Conservation (phyloP, 2,329 filamentous ascomycete species). For the Pseudomassariella vexata region DNA sequence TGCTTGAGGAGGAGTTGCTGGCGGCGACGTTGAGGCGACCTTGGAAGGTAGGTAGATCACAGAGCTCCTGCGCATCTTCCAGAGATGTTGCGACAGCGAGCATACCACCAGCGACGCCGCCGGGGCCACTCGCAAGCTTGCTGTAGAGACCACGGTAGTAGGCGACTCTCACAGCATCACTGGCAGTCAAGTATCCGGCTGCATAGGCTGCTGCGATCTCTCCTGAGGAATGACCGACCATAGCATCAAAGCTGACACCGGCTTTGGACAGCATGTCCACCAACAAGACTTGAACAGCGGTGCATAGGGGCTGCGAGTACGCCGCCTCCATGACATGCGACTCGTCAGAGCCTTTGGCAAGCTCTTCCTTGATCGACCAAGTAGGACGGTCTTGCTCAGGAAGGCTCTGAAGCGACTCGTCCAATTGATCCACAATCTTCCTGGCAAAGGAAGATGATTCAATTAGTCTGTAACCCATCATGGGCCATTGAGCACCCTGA, state of each 20-base stretch:
- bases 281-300: constrained; percentile 27
- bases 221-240: constrained; percentile 35
- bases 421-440: constrained; percentile 2
- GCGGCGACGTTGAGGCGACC: constrained; percentile 8
- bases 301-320: constrained; percentile 25
- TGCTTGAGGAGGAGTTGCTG: constrained; percentile 10
- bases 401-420: constrained; percentile 1
- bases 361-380: constrained; percentile 4
- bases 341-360: constrained; percentile 4
- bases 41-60: constrained; percentile 1
- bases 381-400: constrained; percentile 1
- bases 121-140: no score
- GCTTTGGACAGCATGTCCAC: constrained; percentile 17
- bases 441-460: constrained; percentile 5
- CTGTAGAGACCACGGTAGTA: constrained; percentile 34
- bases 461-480: constrained; percentile 21
- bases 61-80: constrained; percentile 4
- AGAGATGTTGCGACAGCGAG: constrained; percentile 30
- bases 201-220: constrained; percentile 40
- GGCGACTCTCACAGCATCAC: constrained; percentile 31
- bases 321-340: constrained; percentile 8
- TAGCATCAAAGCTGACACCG: constrained; percentile 14
- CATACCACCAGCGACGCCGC: constrained; percentile 30
- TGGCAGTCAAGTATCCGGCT: constrained; percentile 25
- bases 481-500: constrained; percentile 28